A percentile compares a stretch with the other conserved stretches of the same genome.
Conservation (phyloP, 257 asterid species). For the Solanum sejunctum region DNA sequence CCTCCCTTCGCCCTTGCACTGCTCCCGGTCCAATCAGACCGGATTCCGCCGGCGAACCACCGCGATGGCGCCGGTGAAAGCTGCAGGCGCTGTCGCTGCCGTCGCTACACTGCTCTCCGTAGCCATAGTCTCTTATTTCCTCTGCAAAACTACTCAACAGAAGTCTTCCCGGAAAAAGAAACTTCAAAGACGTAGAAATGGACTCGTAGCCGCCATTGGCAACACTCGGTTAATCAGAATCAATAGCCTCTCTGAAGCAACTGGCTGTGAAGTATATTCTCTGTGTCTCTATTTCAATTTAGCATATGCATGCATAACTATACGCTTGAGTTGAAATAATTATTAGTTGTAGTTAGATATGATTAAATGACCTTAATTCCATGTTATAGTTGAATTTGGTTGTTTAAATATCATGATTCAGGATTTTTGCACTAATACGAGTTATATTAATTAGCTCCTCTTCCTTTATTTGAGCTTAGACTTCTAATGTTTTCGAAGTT, state of each 20-base stretch:
- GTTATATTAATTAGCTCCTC: neutral
- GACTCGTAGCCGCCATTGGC: conserved; percentile 84
- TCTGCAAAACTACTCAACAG: conserved; percentile 19
- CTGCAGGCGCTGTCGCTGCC: conserved; percentile 49
- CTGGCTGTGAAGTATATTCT: conserved; percentile 68
- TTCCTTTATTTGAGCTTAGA: neutral
- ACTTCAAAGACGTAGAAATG: conserved; percentile 30
- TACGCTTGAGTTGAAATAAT: neutral
- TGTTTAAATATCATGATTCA: neutral
- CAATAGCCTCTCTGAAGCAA: conserved; percentile 83
- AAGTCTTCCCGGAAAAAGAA: conserved; percentile 18
- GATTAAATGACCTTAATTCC: neutral
- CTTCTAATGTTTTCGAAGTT: neutral
- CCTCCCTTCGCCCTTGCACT: neutral
- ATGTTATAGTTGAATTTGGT: neutral
- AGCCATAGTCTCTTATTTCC: conserved; percentile 38
- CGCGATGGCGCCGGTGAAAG: conserved; percentile 32
- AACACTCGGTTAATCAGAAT: conserved; percentile 85
- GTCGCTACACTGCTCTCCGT: conserved; percentile 44
- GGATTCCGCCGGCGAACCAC: neutral
- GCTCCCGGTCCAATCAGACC: neutral
- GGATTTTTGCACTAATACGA: neutral
- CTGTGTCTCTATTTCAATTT: neutral
- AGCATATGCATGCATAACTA: neutral
- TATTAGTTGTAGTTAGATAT: neutral